Percentiles rank a stretch among this genome's conserved stretches.
Conservation (phyloP, 139 green algal species). For the Zygnema circumcarinatum region DNA sequence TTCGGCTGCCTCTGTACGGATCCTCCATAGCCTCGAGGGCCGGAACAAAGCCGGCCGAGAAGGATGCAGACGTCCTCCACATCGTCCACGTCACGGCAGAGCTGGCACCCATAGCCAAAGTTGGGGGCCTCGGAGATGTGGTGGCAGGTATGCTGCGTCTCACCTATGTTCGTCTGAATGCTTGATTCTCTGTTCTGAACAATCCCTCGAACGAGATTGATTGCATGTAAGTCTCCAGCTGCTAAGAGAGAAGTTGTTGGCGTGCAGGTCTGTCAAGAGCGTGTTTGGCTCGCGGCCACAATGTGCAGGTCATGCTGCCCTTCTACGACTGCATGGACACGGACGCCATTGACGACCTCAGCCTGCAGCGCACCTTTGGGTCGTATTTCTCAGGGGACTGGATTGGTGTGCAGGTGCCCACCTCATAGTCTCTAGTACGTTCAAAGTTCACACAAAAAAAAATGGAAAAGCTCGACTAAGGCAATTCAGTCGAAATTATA, state of each 20-base stretch:
- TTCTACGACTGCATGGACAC: slow-evolving; percentile 88
- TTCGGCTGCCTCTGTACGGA: slow-evolving; percentile 4
- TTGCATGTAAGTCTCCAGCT: neutral
- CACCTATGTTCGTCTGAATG: neutral
- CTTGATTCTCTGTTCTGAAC: neutral
- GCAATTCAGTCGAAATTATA: too few species aligned
- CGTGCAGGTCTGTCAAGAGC: slow-evolving; percentile 48
- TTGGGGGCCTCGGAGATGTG: slow-evolving; percentile 92
- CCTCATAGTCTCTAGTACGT: too few species aligned
- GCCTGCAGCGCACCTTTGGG: neutral
- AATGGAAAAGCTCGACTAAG: too few species aligned
- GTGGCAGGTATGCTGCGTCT: slow-evolving; percentile 66
- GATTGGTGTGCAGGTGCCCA: slow-evolving; percentile 31
- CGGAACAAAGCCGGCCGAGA: neutral
- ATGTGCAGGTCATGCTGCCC: slow-evolving; percentile 77
- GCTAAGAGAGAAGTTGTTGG: too few species aligned
- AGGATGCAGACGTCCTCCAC: slow-evolving; percentile 69
- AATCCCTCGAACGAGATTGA: neutral
- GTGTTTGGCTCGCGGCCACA: slow-evolving; percentile 58
- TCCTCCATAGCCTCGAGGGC: neutral
- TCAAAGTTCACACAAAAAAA: too few species aligned
- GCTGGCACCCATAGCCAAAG: slow-evolving; percentile 91
- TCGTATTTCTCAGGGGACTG: slow-evolving; percentile 41
- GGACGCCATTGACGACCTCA: slow-evolving; percentile 28
- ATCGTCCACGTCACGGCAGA: slow-evolving; percentile 92